Evolutionary conservation across 2,329 filamentous ascomycete genomes (phyloP), one percentile per base, ranked within the genome.

Genomic region (Pyricularia sp.): DNA sequence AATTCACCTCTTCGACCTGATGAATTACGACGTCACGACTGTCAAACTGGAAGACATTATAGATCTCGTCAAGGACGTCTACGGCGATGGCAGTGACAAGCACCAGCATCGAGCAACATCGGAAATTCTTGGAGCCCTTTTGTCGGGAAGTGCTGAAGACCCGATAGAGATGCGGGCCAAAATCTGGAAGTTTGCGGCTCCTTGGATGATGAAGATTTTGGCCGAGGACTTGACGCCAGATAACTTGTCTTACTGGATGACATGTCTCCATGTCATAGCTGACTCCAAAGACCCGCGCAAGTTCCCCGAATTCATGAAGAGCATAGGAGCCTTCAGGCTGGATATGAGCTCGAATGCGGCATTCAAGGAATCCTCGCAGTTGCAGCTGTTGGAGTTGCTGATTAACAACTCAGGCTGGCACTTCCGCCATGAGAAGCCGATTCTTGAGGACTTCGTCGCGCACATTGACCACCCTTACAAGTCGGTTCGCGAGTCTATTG

Each of bases 381-480:
- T 99, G 20, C 90, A 95, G 72, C 82, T 99, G 33, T 83, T 99
- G 23, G 93, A 97, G 73, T 93, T 97, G 73, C 87, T 92, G 71
- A 91, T 99, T 70, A 89, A 89, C 64, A 93, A 97, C 74, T 87
- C 90, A 50, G 95, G 95, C 1, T 99, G 96, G 95, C 95, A 99
- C 78, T 99, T 97, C 83, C 93, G 93, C 71, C 84, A 93, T 12
- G 92, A 96, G 73, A 88, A 92, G 79, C 93, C 94, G 0, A 94
- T 99, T 67, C 82, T 97, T 7, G 84, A 96, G 42, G 89, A 99
- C 78, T 97, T 98, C 79, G 83, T 99, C 70, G 84, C 86, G 28
- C 95, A 99, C 77, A 88, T 99, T 59, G 93, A 99, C 76, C 95
- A 99, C 77, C 95, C 95, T 0, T 99, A 99, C 82, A 99, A 99